These are phyloP conservation scores for Exophiala dermatitidis DNA, from an alignment of 2,329 filamentous ascomycete species.

Conservation along the genomic window DNA sequence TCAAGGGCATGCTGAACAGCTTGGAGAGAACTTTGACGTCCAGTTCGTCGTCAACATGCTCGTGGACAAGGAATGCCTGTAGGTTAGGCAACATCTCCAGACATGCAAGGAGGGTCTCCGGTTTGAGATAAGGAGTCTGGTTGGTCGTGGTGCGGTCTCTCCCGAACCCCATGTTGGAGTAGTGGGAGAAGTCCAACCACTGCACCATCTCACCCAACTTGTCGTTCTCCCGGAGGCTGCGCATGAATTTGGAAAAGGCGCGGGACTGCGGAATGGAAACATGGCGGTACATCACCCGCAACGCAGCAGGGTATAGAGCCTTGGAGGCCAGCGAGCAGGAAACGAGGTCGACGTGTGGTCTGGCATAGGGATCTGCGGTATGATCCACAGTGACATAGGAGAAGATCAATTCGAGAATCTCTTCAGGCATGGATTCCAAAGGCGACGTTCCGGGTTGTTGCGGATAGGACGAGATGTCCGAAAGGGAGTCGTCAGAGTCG, in stretches of 20 bases:
- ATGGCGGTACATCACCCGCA: constrained; percentile 68
- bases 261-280: constrained; percentile 77
- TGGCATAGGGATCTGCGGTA: constrained; percentile 65
- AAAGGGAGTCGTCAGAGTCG: constrained; percentile 18
- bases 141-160: constrained; percentile 66
- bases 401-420: constrained; percentile 60
- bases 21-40: constrained; percentile 61
- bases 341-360: constrained; percentile 71
- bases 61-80: constrained; percentile 70
- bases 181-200: constrained; percentile 77
- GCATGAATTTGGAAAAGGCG: constrained; percentile 74
- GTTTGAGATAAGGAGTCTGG: constrained; percentile 67
- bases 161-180: constrained; percentile 71
- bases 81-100: constrained; percentile 65
- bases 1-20: constrained; percentile 57
- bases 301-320: constrained; percentile 63
- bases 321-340: constrained; percentile 69
- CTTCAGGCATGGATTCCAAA: constrained; percentile 25
- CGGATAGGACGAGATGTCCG: not conserved
- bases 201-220: constrained; percentile 67
- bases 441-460: constrained; percentile 1
- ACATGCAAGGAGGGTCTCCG: constrained; percentile 64
- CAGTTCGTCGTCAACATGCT: constrained; percentile 72
- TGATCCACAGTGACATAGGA: constrained; percentile 67
- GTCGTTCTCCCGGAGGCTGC: constrained; percentile 59